A percentile compares a stretch with the other conserved stretches of the same genome.
Conservation (phyloP, 306 rosid genomes). For the Vigna trinervia region DNA sequence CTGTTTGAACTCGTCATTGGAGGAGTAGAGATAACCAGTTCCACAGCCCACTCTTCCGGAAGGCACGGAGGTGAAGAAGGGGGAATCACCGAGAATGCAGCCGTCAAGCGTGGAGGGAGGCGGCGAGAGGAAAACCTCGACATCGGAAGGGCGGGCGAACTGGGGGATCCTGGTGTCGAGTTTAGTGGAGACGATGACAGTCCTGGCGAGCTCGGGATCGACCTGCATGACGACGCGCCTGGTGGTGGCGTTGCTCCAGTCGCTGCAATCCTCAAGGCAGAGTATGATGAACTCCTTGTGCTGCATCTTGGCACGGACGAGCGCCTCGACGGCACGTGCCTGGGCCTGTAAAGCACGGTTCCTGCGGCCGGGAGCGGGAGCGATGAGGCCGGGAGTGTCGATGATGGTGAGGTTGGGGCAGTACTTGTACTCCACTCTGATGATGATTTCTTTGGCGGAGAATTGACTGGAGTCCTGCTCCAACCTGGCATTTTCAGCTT, state of each 20-base stretch:
- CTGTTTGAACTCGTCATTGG: conserved; percentile 96
- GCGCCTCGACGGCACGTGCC: conserved; percentile 88
- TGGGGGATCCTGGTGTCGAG: conserved; percentile 97
- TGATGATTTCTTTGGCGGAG: conserved; percentile 82
- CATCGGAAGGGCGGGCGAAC: conserved; percentile 91
- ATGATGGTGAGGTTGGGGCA: conserved; percentile 96
- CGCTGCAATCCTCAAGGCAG: conserved; percentile 95
- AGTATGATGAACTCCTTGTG: conserved; percentile 88
- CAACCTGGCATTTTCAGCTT: conserved; percentile 85
- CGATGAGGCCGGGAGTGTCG: conserved; percentile 93
- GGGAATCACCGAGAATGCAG: conserved; percentile 86
- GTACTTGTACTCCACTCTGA: conserved; percentile 79
- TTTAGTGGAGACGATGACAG: conserved; percentile 91
- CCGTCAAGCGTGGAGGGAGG: conserved; percentile 88
- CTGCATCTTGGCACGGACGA: conserved; percentile 91
- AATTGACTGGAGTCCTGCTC: conserved; percentile 78
- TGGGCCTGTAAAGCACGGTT: conserved; percentile 80
- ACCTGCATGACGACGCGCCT: conserved; percentile 94
- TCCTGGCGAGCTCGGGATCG: conserved; percentile 94
- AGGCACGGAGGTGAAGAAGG: conserved; percentile 96
- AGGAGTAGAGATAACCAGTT: conserved; percentile 67
- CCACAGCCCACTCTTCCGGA: conserved; percentile 94
- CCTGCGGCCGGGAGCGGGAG: conserved; percentile 94
- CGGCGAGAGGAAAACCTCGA: conserved; percentile 93
- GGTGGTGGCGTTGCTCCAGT: conserved; percentile 95